A percentile compares a stretch with the other conserved stretches of the same genome.
Evolutionary conservation across 164 flowering plant species (phyloP).

Genomic region (Magnolia kwangsiensis): DNA sequence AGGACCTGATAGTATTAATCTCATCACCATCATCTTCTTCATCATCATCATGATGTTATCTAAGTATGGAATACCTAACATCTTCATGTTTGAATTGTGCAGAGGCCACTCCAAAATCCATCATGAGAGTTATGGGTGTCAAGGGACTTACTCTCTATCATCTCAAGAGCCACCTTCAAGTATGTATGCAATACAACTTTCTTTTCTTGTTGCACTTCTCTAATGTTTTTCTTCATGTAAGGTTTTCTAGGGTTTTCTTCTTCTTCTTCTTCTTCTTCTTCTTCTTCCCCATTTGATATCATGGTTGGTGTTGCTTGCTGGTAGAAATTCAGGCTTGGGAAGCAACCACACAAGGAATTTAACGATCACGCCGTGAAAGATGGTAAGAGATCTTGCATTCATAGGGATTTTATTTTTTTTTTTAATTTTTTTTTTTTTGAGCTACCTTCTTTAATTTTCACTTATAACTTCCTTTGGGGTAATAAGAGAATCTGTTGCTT

Average conservation of each 20-base stretch:
- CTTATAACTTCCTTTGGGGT: neutral
- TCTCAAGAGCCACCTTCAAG: slow-evolving; percentile 99
- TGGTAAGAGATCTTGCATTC: slow-evolving; percentile 37
- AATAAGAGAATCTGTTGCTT: slow-evolving; percentile 1
- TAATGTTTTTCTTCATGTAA: neutral
- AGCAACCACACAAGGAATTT: slow-evolving; percentile 99
- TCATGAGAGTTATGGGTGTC: slow-evolving; percentile 99
- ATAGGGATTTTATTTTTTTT: no score
- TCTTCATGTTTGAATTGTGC: slow-evolving; percentile 13
- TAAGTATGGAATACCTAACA: neutral
- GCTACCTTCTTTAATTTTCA: no score
- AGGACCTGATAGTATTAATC: slow-evolving; percentile 82
- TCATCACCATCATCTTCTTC: neutral
- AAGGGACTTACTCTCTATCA: slow-evolving; percentile 98
- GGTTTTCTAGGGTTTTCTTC: slow-evolving; percentile 6
- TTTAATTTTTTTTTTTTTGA: neutral
- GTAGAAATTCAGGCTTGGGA: slow-evolving; percentile 98
- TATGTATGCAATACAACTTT: slow-evolving; percentile 18
- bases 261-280: no score
- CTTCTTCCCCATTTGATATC: neutral
- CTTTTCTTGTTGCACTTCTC: neutral
- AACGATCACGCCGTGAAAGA: slow-evolving; percentile 86
- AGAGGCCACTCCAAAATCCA: slow-evolving; percentile 99
- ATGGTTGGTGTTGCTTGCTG: neutral
- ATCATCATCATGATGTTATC: neutral